These are phyloP conservation scores for Dionaea muscipula DNA, from an alignment of 179 eudicot genomes.

Conservation along the genomic window DNA sequence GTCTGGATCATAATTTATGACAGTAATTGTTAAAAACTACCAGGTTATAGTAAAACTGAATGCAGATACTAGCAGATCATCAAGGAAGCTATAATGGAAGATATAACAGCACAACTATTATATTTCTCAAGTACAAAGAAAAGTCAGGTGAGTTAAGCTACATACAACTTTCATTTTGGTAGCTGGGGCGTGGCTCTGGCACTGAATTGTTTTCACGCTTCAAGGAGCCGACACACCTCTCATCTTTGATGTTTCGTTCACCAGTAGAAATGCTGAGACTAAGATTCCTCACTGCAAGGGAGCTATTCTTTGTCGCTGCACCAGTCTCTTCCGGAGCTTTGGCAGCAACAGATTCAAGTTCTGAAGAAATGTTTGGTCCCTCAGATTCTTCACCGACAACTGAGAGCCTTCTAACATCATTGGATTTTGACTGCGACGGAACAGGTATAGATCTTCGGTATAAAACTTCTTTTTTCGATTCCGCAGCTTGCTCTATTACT, in stretches of 20 bases:
- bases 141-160: conserved; percentile 15
- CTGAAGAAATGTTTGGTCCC: conserved; percentile 26
- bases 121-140: background rate
- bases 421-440: conserved; percentile 40
- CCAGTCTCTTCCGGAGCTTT: conserved; percentile 33
- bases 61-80: too few relatives aligned
- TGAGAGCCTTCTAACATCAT: conserved; percentile 42
- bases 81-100: background rate
- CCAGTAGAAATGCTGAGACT: conserved; percentile 23
- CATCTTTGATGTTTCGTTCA: conserved; percentile 48
- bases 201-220: conserved; percentile 34
- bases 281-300: conserved; percentile 36
- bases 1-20: too few relatives aligned
- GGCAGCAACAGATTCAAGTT: conserved; percentile 30
- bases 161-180: conserved; percentile 59
- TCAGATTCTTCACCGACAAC: conserved; percentile 49
- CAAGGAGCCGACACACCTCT: conserved; percentile 29
- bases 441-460: conserved; percentile 42
- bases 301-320: conserved; percentile 27
- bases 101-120: background rate
- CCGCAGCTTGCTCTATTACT: conserved; percentile 52
- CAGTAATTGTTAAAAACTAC: too few relatives aligned
- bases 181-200: conserved; percentile 32
- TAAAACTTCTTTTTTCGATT: conserved; percentile 50
- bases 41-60: too few relatives aligned